These are phyloP conservation scores for Moniliophthora roreri DNA, from an alignment of 1,284 basidiomycete genomes.

Conservation along the genomic window DNA sequence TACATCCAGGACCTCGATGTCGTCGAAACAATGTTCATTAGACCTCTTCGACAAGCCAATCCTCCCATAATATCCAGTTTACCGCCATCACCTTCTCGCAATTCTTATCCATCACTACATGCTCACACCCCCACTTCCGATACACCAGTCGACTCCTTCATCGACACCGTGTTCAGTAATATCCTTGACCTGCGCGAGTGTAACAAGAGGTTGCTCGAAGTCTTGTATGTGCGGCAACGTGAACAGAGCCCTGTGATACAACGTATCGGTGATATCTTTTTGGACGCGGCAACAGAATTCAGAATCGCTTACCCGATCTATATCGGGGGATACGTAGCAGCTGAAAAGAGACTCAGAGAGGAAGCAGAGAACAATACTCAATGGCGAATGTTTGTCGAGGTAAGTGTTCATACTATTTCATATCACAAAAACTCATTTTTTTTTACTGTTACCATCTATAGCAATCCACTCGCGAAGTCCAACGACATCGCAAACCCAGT, in stretches of 20 bases:
- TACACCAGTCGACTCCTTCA: slow-evolving; percentile 70
- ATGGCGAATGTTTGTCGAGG: slow-evolving; percentile 59
- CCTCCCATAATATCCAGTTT: slow-evolving; percentile 46
- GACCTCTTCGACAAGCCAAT: slow-evolving; percentile 66
- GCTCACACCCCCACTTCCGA: not conserved
- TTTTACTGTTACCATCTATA: slow-evolving; percentile 22
- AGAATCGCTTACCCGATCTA: slow-evolving; percentile 84
- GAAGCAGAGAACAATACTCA: slow-evolving; percentile 82
- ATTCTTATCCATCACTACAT: slow-evolving; percentile 1
- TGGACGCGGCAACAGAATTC: slow-evolving; percentile 89
- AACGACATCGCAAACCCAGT: slow-evolving; percentile 23
- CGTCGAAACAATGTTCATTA: slow-evolving; percentile 84
- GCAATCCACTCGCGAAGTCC: slow-evolving; percentile 59
- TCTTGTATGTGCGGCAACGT: slow-evolving; percentile 84
- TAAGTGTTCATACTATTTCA: slow-evolving; percentile 1
- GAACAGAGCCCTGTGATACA: slow-evolving; percentile 86
- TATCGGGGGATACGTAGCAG: slow-evolving; percentile 81
- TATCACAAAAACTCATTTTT: slow-evolving; percentile 7
- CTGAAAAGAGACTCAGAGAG: slow-evolving; percentile 84
- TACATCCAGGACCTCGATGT: slow-evolving; percentile 89
- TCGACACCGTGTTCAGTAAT: slow-evolving; percentile 87
- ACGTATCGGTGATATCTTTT: slow-evolving; percentile 88
- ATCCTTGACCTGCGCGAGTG: slow-evolving; percentile 82
- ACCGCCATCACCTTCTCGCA: not conserved
- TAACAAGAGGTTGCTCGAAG: slow-evolving; percentile 80